A percentile compares a stretch with the other conserved stretches of the same genome.
phyloP scores from a whole-genome alignment of 257 asterid genomes.

The Jacaranda mimosifolia region DNA sequence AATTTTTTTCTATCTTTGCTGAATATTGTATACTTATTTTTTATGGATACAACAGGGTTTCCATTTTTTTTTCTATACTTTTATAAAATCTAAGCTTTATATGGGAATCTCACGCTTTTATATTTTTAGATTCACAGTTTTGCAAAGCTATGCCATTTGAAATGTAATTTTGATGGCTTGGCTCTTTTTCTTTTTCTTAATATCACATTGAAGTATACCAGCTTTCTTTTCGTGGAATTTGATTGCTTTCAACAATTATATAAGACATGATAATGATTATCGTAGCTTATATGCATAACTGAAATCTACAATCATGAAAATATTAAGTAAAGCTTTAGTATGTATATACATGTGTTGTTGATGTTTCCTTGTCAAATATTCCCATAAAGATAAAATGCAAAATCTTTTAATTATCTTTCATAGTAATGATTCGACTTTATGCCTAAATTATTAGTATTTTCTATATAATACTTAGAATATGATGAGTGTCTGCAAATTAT shows the following conservation, averaged over 20 bases:
- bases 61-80: neutral
- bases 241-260: neutral
- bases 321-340: neutral
- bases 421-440: slow-evolving; percentile 17
- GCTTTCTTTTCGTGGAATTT: neutral
- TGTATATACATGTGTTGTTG: neutral
- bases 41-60: neutral
- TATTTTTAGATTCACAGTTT: no score
- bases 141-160: no score
- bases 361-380: neutral
- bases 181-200: neutral
- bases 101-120: neutral
- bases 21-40: no score
- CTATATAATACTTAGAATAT: slow-evolving; percentile 3
- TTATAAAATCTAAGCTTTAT: slow-evolving; percentile 12
- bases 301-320: neutral
- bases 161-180: neutral
- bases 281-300: neutral
- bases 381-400: slow-evolving; percentile 5
- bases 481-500: slow-evolving; percentile 27
- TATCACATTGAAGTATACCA: neutral
- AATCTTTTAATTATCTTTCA: slow-evolving; percentile 5
- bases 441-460: slow-evolving; percentile 22
- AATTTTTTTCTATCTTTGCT: no score
- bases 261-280: neutral